Evolutionary conservation across 1,139 yeast genomes (phyloP).

Genomic region (Magnusiomyces clavatus): DNA sequence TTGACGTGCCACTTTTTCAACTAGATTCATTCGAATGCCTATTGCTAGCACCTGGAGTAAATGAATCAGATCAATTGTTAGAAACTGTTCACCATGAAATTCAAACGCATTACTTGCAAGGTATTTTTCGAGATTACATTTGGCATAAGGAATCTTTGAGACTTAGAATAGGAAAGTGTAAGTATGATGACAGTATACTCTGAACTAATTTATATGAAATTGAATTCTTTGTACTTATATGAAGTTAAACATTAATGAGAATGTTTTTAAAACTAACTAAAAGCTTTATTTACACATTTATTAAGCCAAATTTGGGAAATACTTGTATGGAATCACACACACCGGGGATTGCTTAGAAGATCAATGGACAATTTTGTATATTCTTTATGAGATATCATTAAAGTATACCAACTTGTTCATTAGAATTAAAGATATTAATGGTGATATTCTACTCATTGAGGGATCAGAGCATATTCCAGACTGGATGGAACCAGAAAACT

Average conservation of each 20-base stretch:
- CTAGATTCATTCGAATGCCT: constrained; percentile 7
- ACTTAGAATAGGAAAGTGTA: constrained; percentile 4
- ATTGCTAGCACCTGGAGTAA: no score
- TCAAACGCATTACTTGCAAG: not conserved
- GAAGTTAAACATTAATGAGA: no score
- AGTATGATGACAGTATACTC: no score
- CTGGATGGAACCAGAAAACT: constrained; percentile 7
- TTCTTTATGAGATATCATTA: not conserved
- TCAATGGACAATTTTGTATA: constrained; percentile 3
- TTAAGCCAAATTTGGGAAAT: constrained; percentile 2
- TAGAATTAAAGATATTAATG: constrained; percentile 9
- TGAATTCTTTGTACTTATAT: not conserved
- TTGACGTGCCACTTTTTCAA: constrained; percentile 8
- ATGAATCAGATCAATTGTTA: no score
- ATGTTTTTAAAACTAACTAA: not conserved
- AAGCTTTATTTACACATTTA: not conserved
- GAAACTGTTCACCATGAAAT: no score
- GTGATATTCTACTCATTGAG: constrained; percentile 10
- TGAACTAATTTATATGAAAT: not conserved
- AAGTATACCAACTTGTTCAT: constrained; percentile 4
- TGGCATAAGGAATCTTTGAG: constrained; percentile 8
- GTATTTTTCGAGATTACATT: not conserved
- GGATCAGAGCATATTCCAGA: constrained; percentile 4
- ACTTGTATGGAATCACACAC: constrained; percentile 11
- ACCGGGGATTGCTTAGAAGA: constrained; percentile 8